phyloP scores from a whole-genome alignment of 768 basidiomycete genomes.

The Calocybe indica region DNA sequence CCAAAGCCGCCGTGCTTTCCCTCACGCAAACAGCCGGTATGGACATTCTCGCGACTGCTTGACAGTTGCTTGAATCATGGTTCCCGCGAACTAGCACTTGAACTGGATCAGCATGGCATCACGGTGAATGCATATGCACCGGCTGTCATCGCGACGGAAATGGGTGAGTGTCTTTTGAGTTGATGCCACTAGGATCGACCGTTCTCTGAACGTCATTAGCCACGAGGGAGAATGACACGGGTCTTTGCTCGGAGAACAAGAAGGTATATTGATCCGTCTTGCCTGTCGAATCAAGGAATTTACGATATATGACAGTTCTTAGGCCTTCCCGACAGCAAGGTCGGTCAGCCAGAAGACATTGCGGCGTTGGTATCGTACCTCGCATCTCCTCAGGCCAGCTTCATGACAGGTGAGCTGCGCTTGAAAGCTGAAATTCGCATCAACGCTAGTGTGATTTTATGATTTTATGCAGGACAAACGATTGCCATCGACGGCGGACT shows the following conservation, averaged over 20 bases:
- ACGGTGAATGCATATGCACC: slow-evolving; percentile 30
- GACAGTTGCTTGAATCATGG: slow-evolving; percentile 4
- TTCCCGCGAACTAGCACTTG: slow-evolving; percentile 25
- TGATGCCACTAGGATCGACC: not conserved
- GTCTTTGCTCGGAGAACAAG: not conserved
- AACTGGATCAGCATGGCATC: slow-evolving; percentile 19
- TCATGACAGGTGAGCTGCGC: slow-evolving; percentile 23
- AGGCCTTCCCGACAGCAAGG: slow-evolving; percentile 6
- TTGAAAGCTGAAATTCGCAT: not conserved
- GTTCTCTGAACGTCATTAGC: not conserved
- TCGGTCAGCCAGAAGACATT: slow-evolving; percentile 24
- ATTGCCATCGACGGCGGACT: slow-evolving; percentile 7
- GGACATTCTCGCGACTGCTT: not conserved
- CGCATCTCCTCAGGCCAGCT: slow-evolving; percentile 25
- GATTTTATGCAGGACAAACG: slow-evolving; percentile 3
- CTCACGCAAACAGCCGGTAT: slow-evolving; percentile 34
- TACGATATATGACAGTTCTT: not conserved
- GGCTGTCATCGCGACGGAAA: slow-evolving; percentile 16
- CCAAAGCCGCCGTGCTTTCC: slow-evolving; percentile 36
- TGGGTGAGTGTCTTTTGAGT: slow-evolving; percentile 13
- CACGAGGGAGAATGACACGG: slow-evolving; percentile 4
- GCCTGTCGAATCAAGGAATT: not conserved
- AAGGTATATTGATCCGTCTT: not conserved
- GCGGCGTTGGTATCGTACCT: slow-evolving; percentile 29
- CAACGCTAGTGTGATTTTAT: not conserved